phyloP scores from a whole-genome alignment of 352 stramenopile genomes.

The Globisporangium megalacanthum region DNA sequence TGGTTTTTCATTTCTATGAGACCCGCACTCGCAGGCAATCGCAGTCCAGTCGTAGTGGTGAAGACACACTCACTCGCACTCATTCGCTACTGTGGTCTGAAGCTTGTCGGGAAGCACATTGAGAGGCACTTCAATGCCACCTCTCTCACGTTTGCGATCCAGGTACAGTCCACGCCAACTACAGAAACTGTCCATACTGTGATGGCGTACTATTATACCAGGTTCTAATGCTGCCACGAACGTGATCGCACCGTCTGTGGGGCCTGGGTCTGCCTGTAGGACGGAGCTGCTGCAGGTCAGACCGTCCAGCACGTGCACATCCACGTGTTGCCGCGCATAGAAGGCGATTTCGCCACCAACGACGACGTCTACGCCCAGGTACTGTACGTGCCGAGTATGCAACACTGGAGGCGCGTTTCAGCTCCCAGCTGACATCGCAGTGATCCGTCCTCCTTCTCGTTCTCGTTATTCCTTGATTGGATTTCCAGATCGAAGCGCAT shows the following conservation, averaged over 20 bases:
- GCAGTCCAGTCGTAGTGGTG: neutral
- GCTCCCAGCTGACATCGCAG: no score
- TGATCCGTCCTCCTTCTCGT: no score
- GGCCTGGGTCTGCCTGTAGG: conserved; percentile 30
- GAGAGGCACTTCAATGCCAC: conserved; percentile 61
- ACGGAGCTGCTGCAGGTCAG: conserved; percentile 86
- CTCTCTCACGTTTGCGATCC: conserved; percentile 91
- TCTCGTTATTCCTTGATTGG: no score
- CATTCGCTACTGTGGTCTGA: neutral
- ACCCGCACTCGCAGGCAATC: neutral
- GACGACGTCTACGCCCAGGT: conserved; percentile 92
- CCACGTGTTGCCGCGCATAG: conserved; percentile 85
- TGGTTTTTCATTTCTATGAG: no score
- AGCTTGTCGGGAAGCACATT: conserved; percentile 69
- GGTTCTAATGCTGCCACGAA: no score
- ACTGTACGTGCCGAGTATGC: no score
- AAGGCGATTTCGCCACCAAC: conserved; percentile 83
- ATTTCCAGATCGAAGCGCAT: no score
- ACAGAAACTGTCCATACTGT: no score
- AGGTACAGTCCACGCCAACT: conserved; percentile 29
- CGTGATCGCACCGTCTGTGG: no score
- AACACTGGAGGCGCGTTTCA: no score
- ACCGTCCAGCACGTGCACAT: conserved; percentile 92
- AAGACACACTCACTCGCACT: neutral
- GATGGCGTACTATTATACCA: no score